Percentiles rank a stretch among this genome's conserved stretches.
These are phyloP conservation scores for Cutaneotrichosporon sp. DNA, from an alignment of 1,284 basidiomycete genomes.

Conservation along the genomic window DNA sequence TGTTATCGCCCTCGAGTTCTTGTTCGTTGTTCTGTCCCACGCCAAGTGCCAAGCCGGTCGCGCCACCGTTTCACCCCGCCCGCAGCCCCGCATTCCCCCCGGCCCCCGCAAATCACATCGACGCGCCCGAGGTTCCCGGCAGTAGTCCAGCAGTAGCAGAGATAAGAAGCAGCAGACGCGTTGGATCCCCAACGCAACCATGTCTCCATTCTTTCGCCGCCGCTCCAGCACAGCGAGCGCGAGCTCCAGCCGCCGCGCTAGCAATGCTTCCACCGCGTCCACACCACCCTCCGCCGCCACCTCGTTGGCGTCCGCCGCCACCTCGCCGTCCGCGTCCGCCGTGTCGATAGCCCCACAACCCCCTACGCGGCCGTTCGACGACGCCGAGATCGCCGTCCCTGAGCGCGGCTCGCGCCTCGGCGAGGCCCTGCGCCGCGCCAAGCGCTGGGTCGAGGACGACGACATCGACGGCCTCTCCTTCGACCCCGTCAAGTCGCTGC, in stretches of 20 bases:
- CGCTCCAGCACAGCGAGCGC: background rate
- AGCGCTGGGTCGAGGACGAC: background rate
- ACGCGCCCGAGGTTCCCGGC: too few species aligned
- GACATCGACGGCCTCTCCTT: background rate
- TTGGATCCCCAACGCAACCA: background rate
- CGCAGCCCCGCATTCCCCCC: background rate
- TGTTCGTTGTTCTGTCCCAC: too few species aligned
- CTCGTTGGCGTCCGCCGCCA: too few species aligned
- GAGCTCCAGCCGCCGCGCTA: background rate
- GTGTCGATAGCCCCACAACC: background rate
- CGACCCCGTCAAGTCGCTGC: background rate
- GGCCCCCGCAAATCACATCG: background rate
- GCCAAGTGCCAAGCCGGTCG: too few species aligned
- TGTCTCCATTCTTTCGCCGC: background rate
- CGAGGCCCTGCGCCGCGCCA: background rate
- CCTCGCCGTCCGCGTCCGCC: background rate
- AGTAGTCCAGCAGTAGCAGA: too few species aligned
- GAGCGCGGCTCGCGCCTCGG: background rate
- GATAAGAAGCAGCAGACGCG: too few species aligned
- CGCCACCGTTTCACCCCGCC: too few species aligned
- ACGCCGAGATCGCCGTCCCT: background rate
- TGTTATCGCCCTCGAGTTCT: too few species aligned
- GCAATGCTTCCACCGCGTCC: background rate
- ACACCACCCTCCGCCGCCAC: too few species aligned
- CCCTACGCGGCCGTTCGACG: background rate